phyloP scores from a whole-genome alignment of 768 basidiomycete genomes.

The Epithele typhae region DNA sequence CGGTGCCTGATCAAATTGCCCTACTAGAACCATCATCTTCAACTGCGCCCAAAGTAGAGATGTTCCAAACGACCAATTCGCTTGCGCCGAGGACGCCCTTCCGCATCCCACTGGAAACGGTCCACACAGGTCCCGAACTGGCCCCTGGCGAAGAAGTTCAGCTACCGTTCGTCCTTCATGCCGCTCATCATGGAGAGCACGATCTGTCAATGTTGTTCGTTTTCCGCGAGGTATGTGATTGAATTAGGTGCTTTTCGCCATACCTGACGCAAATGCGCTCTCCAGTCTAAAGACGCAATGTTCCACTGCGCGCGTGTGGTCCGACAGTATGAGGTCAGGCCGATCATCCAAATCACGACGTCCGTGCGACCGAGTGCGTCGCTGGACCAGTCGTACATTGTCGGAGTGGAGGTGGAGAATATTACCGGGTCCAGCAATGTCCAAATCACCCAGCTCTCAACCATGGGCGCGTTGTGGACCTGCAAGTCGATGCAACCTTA shows the following conservation, averaged over 20 bases:
- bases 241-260: not conserved
- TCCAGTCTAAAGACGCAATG: conserved; percentile 31
- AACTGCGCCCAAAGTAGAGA: conserved; percentile 26
- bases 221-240: conserved; percentile 52
- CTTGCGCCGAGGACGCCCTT: conserved; percentile 43
- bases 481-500: conserved; percentile 36
- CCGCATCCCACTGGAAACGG: conserved; percentile 36
- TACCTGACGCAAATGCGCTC: not conserved
- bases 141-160: conserved; percentile 45
- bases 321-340: conserved; percentile 54
- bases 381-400: conserved; percentile 42
- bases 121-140: conserved; percentile 28
- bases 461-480: conserved; percentile 68
- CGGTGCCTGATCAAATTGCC: no score
- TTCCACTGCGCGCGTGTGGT: conserved; percentile 57
- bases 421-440: conserved; percentile 36
- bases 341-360: conserved; percentile 51
- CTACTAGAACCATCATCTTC: conserved; percentile 12
- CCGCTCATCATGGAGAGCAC: conserved; percentile 40
- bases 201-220: conserved; percentile 61
- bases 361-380: conserved; percentile 48
- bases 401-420: conserved; percentile 58
- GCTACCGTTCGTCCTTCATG: conserved; percentile 53
- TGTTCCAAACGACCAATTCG: conserved; percentile 48
- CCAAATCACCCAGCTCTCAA: conserved; percentile 51